Conservation (phyloP, 352 stramenopile species). For the Phytophthora citricola region DNA sequence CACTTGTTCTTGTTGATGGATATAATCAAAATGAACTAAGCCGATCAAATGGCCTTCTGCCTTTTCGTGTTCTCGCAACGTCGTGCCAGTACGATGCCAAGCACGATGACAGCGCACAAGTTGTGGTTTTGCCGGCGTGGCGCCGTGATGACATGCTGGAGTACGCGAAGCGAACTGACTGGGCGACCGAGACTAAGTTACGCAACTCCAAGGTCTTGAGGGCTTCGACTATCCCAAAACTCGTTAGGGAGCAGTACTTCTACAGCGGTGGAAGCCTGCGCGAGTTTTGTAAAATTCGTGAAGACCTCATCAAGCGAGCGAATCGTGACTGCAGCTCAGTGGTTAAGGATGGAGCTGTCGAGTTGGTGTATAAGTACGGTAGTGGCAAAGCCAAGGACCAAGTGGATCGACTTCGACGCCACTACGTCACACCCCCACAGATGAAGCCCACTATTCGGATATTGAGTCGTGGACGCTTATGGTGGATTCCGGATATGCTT, state of each 20-base stretch:
- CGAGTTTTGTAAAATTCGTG: slow-evolving; percentile 15
- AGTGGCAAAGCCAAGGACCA: slow-evolving; percentile 4
- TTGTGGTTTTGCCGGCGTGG: not conserved
- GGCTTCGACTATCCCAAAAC: not conserved
- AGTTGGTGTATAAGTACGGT: slow-evolving; percentile 21
- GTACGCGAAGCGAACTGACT: slow-evolving; percentile 26
- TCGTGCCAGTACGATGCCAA: not conserved
- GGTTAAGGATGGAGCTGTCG: not conserved
- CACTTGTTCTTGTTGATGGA: not conserved
- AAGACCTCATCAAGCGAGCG: too few relatives aligned
- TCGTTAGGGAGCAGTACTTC: slow-evolving; percentile 13
- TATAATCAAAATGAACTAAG: too few relatives aligned
- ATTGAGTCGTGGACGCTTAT: too few relatives aligned
- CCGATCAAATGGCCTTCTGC: too few relatives aligned
- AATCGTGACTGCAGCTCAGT: slow-evolving; percentile 1
- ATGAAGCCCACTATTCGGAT: slow-evolving; percentile 16
- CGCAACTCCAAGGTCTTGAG: slow-evolving; percentile 5
- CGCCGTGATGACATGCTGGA: not conserved
- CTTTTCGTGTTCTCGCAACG: not conserved
- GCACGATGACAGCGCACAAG: not conserved
- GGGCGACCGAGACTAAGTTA: slow-evolving; percentile 19
- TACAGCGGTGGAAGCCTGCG: slow-evolving; percentile 31
- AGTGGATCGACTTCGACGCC: slow-evolving; percentile 29
- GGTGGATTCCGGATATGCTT: not conserved
- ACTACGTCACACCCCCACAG: slow-evolving; percentile 20